Evolutionary conservation across 1,284 basidiomycete genomes (phyloP).

Genomic region (Kwoniella shivajii): DNA sequence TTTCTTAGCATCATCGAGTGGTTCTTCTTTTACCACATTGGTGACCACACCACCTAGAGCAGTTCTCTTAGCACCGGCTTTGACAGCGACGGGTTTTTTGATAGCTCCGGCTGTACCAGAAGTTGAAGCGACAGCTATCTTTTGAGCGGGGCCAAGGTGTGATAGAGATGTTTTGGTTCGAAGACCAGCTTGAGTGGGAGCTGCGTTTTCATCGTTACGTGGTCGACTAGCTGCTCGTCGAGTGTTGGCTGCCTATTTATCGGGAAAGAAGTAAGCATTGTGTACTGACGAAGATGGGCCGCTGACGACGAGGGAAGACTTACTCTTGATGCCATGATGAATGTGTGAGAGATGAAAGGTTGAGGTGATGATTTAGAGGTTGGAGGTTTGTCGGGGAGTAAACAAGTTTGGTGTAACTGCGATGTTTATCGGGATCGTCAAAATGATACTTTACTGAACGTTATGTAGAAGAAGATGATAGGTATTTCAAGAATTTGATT

Average conservation of each 20-base stretch:
- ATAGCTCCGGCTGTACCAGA: constrained; percentile 3
- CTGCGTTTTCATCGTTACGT: constrained; percentile 50
- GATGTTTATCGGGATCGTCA: neutral
- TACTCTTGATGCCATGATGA: constrained; percentile 36
- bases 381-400: neutral
- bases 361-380: neutral
- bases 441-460: too few relatives aligned
- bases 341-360: neutral
- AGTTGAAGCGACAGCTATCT: constrained; percentile 15
- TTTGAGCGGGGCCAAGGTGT: constrained; percentile 37
- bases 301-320: constrained; percentile 9
- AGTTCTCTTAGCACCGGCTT: constrained; percentile 48
- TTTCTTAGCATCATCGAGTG: constrained; percentile 38
- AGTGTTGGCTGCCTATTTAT: constrained; percentile 9
- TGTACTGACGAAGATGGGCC: neutral
- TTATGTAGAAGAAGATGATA: too few relatives aligned
- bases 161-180: constrained; percentile 34
- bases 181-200: constrained; percentile 32
- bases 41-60: constrained; percentile 43
- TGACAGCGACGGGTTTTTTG: constrained; percentile 39
- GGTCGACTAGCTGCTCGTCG: constrained; percentile 36
- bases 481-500: neutral
- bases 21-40: constrained; percentile 36
- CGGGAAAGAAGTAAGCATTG: neutral
- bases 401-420: neutral